Base-by-base conservation (phyloP, 495 filamentous ascomycete species). In the Sporormia fimetaria region DNA sequence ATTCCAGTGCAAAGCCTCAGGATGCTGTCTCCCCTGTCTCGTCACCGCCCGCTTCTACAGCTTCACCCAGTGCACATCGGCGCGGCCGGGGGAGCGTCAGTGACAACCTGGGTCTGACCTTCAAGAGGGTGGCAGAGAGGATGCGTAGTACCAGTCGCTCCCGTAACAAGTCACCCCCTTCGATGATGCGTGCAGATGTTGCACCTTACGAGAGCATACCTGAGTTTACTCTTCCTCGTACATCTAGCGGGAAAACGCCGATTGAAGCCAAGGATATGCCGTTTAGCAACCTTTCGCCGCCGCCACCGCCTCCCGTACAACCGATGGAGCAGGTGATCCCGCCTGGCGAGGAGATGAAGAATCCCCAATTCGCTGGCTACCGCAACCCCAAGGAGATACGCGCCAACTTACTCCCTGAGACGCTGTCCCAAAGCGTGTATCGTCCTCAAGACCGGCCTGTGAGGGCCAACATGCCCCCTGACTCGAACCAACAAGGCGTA, bases 371-470 rank as follows among this genome's bases (percentile, higher is more conserved):
- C 35, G 31, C 9, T 10, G 60, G 60, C 6, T 63, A 63, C 44
- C 36, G 54, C 16, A 51, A 65, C 42, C 61, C 61, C n/a, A 60
- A 54, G 48, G 62, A 65, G 41, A 50, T 65, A 16, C 48, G 62
- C 10, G 62, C 62, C 15, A 65, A 65, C 26, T 62, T 65, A 59
- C 60, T 61, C 21, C 61, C 61, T 0, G 51, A 58, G 18, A 42
- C 48, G 22, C 28, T 65, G 23, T 57, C 60, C 33, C 37, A 48
- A 24, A 57, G 58, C 8, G 57, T 57, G 3, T 44, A 52, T 20
- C 44, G 42, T n/a, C n/a, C n/a, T n/a, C n/a, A n/a, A n/a, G n/a
- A n/a, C n/a, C n/a, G n/a, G n/a, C n/a, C n/a, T n/a, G n/a, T n/a
- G n/a, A n/a, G 59, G 14, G 59, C 59, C 7, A 62, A 62, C 22